phyloP scores from a whole-genome alignment of 2,329 filamentous ascomycete species.

The Aspergillus sp. region DNA sequence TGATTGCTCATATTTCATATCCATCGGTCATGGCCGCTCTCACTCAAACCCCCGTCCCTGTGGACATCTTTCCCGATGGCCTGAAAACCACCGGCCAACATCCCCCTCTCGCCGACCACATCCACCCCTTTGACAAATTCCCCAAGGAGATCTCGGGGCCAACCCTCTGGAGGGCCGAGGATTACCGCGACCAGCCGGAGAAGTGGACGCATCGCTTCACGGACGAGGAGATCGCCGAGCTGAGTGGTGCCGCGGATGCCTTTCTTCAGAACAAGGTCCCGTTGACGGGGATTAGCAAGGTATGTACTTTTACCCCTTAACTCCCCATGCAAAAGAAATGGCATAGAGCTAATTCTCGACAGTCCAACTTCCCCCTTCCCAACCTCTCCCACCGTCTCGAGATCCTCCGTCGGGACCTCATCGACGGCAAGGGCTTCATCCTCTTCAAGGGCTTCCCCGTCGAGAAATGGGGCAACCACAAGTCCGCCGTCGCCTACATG shows the following conservation, averaged over 20 bases:
- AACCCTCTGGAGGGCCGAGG: slow-evolving; percentile 69
- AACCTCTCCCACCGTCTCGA: slow-evolving; percentile 55
- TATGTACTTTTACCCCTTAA: slow-evolving; percentile 16
- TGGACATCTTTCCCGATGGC: slow-evolving; percentile 61
- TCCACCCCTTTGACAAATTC: slow-evolving; percentile 69
- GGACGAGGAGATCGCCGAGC: slow-evolving; percentile 64
- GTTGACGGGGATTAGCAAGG: slow-evolving; percentile 69
- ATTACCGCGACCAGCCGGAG: slow-evolving; percentile 63
- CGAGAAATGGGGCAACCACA: slow-evolving; percentile 70
- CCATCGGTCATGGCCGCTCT: slow-evolving; percentile 29
- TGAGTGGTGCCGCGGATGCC: slow-evolving; percentile 64
- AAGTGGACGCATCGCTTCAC: slow-evolving; percentile 73
- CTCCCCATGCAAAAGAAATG: not conserved
- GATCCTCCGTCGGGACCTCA: slow-evolving; percentile 62
- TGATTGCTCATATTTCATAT: not conserved
- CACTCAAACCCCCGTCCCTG: slow-evolving; percentile 41
- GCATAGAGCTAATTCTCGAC: not conserved
- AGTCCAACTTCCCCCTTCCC: slow-evolving; percentile 62
- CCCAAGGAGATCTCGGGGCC: slow-evolving; percentile 69
- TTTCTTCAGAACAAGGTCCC: slow-evolving; percentile 67
- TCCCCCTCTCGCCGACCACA: slow-evolving; percentile 62
- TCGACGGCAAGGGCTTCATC: slow-evolving; percentile 86
- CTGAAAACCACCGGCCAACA: slow-evolving; percentile 72
- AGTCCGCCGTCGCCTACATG: slow-evolving; percentile 87
- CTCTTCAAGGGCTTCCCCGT: slow-evolving; percentile 86